Base-by-base conservation (phyloP, 371 early-diverging fungal genomes). In the Entomophthora muscae region DNA sequence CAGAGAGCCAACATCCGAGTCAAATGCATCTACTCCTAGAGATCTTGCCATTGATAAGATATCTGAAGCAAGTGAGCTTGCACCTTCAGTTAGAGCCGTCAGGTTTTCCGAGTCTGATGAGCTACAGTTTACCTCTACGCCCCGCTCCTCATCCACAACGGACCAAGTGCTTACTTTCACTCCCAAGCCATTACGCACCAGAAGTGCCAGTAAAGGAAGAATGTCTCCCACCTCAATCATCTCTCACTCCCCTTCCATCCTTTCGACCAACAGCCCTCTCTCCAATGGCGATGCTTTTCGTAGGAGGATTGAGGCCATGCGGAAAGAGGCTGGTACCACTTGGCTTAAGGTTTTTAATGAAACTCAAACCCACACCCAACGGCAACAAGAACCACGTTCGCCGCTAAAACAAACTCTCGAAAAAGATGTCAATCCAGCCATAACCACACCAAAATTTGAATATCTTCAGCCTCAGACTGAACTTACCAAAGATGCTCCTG, bases 301-400 rank as follows among this genome's bases (percentile, higher is more conserved):
- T 64, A 70, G 73, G 13, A 72, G 71, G 59, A 78, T 83, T 53
- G 81, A 83, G 62, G 76, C 78, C 21, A 79, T 83, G 74, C 74
- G 78, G 22, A 75, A 68, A 33, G 82, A 83, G 67, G 81, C 82
- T 0, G 83, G 83, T 1, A 73, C 74, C 31, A 80, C 76, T 60
- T 83, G 83, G 83, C 67, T 83, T 28, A 73, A 77, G 52, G 81
- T 81, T 0, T 66, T 80, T 32, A 75, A 77, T 29, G 83, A 81
- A 68, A 78, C 81, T 77, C 64, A 64, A 28, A 24, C 32, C 5
- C 55, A 55, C 3, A 24, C 22, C 55, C 55, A 27, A 21, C 55
- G 7, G 22, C 55, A 10, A 21, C 12, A 24, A 21, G 22, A 5
- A 42, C 5, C 42, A 5, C 42, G 42, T 5, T 42, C 42, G 10